phyloP scores from a whole-genome alignment of 306 rosid species.

The Castanospermum australe region DNA sequence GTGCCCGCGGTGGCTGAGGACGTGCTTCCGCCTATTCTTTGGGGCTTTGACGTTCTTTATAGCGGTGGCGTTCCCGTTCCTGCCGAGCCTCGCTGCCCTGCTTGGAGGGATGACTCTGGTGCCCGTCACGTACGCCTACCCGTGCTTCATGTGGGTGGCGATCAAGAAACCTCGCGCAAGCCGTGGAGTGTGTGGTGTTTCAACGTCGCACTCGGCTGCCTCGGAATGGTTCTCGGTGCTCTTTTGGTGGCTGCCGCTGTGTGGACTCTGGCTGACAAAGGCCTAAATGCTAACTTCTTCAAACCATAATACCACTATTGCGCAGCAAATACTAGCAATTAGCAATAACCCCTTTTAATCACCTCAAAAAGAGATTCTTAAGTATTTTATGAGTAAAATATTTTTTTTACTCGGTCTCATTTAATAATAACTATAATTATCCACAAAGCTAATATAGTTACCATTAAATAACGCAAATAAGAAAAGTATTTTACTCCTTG shows the following conservation, averaged over 20 bases:
- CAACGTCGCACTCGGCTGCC: conserved; percentile 50
- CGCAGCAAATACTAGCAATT: too few relatives aligned
- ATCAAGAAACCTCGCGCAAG: conserved; percentile 50
- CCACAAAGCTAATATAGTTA: too few relatives aligned
- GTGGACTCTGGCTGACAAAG: conserved; percentile 37
- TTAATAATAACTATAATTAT: too few relatives aligned
- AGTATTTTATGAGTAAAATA: too few relatives aligned
- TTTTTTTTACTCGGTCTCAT: too few relatives aligned
- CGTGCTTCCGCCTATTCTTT: conserved; percentile 39
- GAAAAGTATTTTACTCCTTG: too few relatives aligned
- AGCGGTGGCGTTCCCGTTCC: conserved; percentile 64
- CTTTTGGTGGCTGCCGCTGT: conserved; percentile 50
- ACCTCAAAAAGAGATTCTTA: too few relatives aligned
- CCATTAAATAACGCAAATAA: too few relatives aligned
- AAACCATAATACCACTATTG: conserved; percentile 52
- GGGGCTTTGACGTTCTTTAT: conserved; percentile 53
- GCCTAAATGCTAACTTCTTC: conserved; percentile 64
- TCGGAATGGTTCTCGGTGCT: conserved; percentile 48
- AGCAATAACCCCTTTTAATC: too few relatives aligned
- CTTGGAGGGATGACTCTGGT: conserved; percentile 53
- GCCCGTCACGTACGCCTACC: conserved; percentile 67
- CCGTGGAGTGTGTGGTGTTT: conserved; percentile 35
- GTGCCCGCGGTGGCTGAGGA: conserved; percentile 40
- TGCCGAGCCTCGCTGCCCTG: conserved; percentile 46
- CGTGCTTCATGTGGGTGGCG: conserved; percentile 78